A percentile compares a stretch with the other conserved stretches of the same genome.
Evolutionary conservation across 2,329 filamentous ascomycete species (phyloP).

Genomic region (Stachybotrys elegans): DNA sequence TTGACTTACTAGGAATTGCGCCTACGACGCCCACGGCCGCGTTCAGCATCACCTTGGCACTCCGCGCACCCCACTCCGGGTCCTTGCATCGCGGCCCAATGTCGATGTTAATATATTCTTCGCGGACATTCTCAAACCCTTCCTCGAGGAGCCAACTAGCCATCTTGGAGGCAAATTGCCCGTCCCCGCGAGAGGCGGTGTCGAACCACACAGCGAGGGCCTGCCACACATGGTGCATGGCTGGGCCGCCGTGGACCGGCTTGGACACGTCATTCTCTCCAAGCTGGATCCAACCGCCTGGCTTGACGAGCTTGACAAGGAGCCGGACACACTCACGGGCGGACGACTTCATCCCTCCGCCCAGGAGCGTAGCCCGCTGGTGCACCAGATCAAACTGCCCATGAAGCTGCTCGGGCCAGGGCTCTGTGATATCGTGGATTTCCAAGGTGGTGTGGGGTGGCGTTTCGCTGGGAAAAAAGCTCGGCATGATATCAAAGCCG

Average conservation of each 20-base stretch:
- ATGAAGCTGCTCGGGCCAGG: conserved; percentile 4
- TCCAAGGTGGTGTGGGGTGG: conserved; percentile 1
- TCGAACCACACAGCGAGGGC: neutral
- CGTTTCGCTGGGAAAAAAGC: conserved; percentile 2
- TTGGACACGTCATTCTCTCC: neutral
- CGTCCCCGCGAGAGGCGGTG: neutral
- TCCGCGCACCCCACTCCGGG: neutral
- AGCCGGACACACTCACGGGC: conserved; percentile 2
- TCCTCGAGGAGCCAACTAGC: neutral
- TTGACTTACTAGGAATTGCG: neutral
- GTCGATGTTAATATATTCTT: neutral
- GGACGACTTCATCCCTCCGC: conserved; percentile 4
- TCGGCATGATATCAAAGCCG: conserved; percentile 6
- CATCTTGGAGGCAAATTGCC: neutral
- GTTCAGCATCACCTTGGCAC: neutral
- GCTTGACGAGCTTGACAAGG: conserved; percentile 4
- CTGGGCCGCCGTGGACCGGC: neutral
- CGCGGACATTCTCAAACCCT: neutral
- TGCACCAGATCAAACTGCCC: conserved; percentile 7
- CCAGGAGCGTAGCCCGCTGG: conserved; percentile 3
- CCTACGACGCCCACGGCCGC: neutral
- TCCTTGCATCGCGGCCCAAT: neutral
- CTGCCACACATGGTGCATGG: neutral
- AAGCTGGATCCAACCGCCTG: conserved; percentile 7
- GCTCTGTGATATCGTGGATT: conserved; percentile 5